Conservation (phyloP, 306 rosid genomes). For the Adenanthera pavonina region DNA sequence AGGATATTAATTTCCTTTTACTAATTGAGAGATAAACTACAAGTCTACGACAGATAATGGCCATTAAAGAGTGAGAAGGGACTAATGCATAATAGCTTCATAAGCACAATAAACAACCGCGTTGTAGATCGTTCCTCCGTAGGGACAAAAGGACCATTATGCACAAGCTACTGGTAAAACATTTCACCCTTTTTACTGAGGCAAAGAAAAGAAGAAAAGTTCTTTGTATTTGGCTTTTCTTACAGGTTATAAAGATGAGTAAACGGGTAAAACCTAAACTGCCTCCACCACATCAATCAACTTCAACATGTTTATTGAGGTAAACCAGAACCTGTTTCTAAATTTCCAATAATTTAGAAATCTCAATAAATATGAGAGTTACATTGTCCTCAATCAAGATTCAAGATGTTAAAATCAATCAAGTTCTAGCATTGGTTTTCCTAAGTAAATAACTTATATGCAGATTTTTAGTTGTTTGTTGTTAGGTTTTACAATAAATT, state of each 20-base stretch:
- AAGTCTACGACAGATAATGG: not conserved
- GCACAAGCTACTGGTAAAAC: not conserved
- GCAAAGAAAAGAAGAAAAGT: conserved; percentile 2
- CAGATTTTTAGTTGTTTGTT: not conserved
- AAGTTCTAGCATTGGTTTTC: not conserved
- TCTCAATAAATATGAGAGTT: not conserved
- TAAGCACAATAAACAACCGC: conserved; percentile 18
- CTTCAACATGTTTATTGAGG: not conserved
- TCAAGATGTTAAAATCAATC: not conserved
- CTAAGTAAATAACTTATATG: not conserved
- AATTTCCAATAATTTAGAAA: not conserved
- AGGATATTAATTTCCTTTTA: not conserved
- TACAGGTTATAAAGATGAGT: not conserved
- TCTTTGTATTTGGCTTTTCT: conserved; percentile 7
- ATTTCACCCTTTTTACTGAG: not conserved
- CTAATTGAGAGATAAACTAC: not conserved
- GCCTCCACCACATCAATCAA: not conserved
- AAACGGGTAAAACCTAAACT: not conserved
- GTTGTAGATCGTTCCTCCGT: not conserved
- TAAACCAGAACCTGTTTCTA: not conserved
- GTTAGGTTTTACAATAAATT: not conserved
- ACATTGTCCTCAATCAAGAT: not conserved
- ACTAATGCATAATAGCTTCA: not conserved
- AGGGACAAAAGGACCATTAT: not conserved
- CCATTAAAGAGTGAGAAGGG: conserved; percentile 8